phyloP scores from a whole-genome alignment of 2,329 filamentous ascomycete genomes.

The Magnaporthales sp. region DNA sequence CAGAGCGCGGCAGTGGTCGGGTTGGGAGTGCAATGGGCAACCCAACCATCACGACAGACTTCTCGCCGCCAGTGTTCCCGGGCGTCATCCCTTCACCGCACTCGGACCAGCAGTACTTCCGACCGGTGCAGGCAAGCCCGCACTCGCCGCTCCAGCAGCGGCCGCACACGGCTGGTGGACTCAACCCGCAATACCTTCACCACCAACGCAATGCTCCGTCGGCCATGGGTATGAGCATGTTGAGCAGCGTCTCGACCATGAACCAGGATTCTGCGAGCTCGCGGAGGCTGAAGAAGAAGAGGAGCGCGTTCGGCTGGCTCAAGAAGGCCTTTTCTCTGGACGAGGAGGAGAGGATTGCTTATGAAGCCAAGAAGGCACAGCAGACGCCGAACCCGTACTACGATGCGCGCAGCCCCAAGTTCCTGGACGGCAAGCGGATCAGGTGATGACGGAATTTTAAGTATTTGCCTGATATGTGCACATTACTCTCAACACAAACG shows the following conservation, averaged over 20 bases:
- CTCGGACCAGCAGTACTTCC: constrained; percentile 50
- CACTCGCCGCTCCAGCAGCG: constrained; percentile 55
- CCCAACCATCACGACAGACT: constrained; percentile 17
- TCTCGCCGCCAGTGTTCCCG: constrained; percentile 28
- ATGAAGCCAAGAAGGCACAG: constrained; percentile 44
- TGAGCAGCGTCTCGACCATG: constrained; percentile 44
- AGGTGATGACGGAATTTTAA: constrained; percentile 7
- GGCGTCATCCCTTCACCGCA: constrained; percentile 35
- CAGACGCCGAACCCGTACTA: constrained; percentile 38
- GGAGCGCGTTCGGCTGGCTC: constrained; percentile 58
- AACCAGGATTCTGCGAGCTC: constrained; percentile 28
- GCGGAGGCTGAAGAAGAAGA: constrained; percentile 52
- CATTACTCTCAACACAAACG: too few relatives aligned
- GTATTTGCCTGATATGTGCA: neutral
- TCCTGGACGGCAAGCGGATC: constrained; percentile 46
- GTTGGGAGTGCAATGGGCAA: constrained; percentile 25
- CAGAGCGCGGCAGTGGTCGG: constrained; percentile 33
- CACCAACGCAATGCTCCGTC: constrained; percentile 42
- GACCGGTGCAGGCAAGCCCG: constrained; percentile 52
- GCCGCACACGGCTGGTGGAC: constrained; percentile 42
- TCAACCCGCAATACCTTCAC: constrained; percentile 23
- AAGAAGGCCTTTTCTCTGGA: constrained; percentile 60
- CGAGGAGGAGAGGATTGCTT: constrained; percentile 52
- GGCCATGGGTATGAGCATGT: constrained; percentile 46
- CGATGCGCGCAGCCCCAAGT: constrained; percentile 40